Evolutionary conservation across 2,329 filamentous ascomycete species (phyloP).

Genomic region (Dothiorella sarmentorum): DNA sequence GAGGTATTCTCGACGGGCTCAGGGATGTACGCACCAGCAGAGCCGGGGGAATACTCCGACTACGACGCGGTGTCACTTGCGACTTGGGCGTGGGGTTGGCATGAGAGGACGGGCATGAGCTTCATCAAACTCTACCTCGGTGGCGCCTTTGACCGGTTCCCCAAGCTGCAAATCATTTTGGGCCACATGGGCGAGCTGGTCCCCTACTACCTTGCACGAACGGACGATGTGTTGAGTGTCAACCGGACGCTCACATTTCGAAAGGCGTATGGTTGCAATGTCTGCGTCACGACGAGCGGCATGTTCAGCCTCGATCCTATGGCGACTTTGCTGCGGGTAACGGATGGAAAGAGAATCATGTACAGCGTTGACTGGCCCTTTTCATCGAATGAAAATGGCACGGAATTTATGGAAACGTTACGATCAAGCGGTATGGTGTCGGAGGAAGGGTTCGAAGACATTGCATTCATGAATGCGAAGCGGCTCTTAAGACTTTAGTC

Average conservation of each 20-base stretch:
- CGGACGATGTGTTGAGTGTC: constrained; percentile 26
- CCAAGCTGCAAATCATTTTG: constrained; percentile 53
- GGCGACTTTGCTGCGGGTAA: constrained; percentile 42
- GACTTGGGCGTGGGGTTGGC: constrained; percentile 49
- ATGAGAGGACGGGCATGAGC: constrained; percentile 49
- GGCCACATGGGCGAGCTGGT: constrained; percentile 54
- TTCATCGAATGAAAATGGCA: constrained; percentile 46
- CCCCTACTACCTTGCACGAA: constrained; percentile 54
- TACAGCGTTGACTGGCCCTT: constrained; percentile 60
- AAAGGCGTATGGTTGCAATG: constrained; percentile 54
- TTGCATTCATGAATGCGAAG: constrained; percentile 52
- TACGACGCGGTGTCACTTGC: constrained; percentile 35
- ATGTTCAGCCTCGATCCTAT: constrained; percentile 51
- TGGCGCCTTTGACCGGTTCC: constrained; percentile 55
- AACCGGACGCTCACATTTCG: constrained; percentile 35
- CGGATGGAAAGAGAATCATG: constrained; percentile 49
- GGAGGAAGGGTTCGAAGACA: constrained; percentile 47
- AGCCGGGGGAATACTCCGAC: constrained; percentile 35
- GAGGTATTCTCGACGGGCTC: not conserved
- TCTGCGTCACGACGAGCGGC: constrained; percentile 58
- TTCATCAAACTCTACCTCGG: constrained; percentile 50
- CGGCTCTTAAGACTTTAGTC: constrained; percentile 19
- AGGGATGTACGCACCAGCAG: not conserved
- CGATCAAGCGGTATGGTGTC: constrained; percentile 49
- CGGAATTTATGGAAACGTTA: constrained; percentile 48